Conservation (phyloP, 257 asterid genomes). For the Salvia hispanica region DNA sequence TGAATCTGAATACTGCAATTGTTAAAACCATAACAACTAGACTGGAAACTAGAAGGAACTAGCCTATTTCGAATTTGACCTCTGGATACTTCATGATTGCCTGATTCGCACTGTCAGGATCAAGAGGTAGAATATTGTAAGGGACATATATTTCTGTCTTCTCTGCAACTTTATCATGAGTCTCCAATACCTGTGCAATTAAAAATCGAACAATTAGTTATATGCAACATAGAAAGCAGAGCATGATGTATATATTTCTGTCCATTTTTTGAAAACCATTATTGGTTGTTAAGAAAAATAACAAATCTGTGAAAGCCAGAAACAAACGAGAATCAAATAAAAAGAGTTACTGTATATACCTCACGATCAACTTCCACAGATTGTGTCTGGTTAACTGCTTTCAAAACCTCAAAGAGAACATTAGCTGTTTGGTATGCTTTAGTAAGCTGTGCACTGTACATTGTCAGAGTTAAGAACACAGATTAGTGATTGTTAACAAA, state of each 20-base stretch:
- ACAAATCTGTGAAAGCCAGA: background rate
- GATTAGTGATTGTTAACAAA: conserved; percentile 13
- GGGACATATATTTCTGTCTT: too few relatives aligned
- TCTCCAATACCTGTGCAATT: conserved; percentile 47
- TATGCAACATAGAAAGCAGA: background rate
- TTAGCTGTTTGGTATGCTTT: too few relatives aligned
- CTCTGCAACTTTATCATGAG: too few relatives aligned
- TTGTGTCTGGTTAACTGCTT: too few relatives aligned
- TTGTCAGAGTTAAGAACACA: conserved; percentile 4
- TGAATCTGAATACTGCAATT: conserved; percentile 58
- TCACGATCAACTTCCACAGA: too few relatives aligned
- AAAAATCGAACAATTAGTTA: conserved; percentile 24
- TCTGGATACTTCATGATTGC: too few relatives aligned
- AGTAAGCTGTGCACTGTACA: too few relatives aligned
- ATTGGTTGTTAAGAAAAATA: conserved; percentile 1
- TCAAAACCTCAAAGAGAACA: too few relatives aligned
- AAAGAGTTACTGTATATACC: conserved; percentile 28
- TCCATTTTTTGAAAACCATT: background rate
- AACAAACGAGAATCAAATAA: conserved; percentile 10
- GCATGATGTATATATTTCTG: background rate
- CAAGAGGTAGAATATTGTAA: too few relatives aligned
- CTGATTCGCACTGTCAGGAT: too few relatives aligned
- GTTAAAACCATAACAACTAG: conserved; percentile 12
- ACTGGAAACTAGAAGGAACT: conserved; percentile 3
- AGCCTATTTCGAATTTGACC: conserved; percentile 25